Base-by-base conservation (phyloP, 2,329 filamentous ascomycete genomes). In the Lasiodiplodia theobromae region DNA sequence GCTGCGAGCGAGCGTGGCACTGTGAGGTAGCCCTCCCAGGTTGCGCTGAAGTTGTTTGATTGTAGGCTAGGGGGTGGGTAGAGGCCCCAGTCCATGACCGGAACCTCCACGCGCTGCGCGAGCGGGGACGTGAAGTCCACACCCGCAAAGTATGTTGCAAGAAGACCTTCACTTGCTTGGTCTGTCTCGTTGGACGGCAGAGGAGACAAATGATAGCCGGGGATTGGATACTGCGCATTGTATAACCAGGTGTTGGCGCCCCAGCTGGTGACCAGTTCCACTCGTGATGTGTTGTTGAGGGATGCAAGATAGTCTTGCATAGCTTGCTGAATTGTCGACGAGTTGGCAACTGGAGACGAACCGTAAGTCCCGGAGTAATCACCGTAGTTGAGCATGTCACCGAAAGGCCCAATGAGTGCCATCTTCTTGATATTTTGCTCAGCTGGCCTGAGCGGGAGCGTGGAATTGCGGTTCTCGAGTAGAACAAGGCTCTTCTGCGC, bases 181-280 rank as follows among this genome's bases (percentile, higher is more conserved):
- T 31, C 31, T 3, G 23, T 28, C 16, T 67, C n/a, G 1, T 73
- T 78, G 2, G 78, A 78, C 49, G 81, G 77, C 8, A 28, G 21
- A 25, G 62, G 34, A 2, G 77, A 81, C 6, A 84, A 73, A 5
- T 82, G 75, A 70, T 83, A 83, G 1, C 76, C 73, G 1, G 82
- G 82, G 25, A 84, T 80, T 6, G 80, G 80, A 47, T 82, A 81
- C 69, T 84, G 82, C 0, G 75, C 76, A 62, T 83, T 83, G 65
- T 82, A 83, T 28, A 80, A 76, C 82, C 82, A 84, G 1, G 79
- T 79, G 69, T 84, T 82, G 6, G 78, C 72, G 1, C 82, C 82
- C 81, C 82, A 83, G 65, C 79, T 79, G 1, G 81, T 78, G 3
- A 80, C 73, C 0, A 84, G 60, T n/a, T 77, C 73, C 2, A 79